Conservation (phyloP, 176 grass and related monocot species). For the Bolboschoenus planiculmis region DNA sequence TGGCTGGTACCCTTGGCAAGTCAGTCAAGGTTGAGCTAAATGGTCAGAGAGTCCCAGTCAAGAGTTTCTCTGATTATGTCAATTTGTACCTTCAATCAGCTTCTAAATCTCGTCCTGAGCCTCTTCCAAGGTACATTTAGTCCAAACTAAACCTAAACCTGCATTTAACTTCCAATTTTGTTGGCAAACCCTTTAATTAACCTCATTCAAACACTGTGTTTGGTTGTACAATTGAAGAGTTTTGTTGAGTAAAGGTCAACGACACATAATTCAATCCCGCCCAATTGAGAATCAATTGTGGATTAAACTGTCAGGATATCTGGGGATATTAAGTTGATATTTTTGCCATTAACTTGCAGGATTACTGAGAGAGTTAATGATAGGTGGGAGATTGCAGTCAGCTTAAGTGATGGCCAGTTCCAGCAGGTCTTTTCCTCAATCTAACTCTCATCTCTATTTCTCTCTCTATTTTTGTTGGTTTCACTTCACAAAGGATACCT, state of each 20-base stretch:
- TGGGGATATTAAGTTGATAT: neutral
- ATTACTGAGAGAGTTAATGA: constrained; percentile 50
- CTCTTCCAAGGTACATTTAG: constrained; percentile 29
- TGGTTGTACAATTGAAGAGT: neutral
- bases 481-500: neutral
- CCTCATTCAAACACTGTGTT: neutral
- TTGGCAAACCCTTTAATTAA: neutral
- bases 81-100: constrained; percentile 53
- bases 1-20: constrained; percentile 75
- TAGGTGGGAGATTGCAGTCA: constrained; percentile 79
- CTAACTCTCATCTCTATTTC: neutral
- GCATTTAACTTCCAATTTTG: neutral
- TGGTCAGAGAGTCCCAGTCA: constrained; percentile 45
- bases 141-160: neutral
- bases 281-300: neutral
- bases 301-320: neutral
- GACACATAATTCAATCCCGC: neutral
- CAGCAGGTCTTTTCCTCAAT: constrained; percentile 45
- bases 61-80: constrained; percentile 56
- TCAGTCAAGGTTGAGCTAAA: constrained; percentile 86
- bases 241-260: neutral
- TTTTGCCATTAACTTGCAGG: constrained; percentile 28
- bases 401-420: constrained; percentile 83
- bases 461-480: neutral
- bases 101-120: constrained; percentile 20